Conservation (phyloP, 306 rosid species). For the Trifolium subterraneum region DNA sequence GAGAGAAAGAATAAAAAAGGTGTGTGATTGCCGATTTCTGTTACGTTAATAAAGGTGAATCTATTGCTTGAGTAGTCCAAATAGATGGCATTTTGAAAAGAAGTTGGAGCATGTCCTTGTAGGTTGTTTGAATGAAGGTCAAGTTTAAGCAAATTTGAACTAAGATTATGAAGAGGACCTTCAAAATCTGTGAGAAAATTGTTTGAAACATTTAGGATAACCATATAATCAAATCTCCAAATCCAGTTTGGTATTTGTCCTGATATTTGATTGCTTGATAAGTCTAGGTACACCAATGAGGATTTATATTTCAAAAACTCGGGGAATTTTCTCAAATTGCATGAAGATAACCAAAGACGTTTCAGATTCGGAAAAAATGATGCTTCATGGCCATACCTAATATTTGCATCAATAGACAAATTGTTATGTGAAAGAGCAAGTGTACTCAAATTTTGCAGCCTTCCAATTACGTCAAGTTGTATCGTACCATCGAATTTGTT, state of each 20-base stretch:
- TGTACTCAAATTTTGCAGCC: constrained; percentile 13
- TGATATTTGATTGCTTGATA: constrained; percentile 46
- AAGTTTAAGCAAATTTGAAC: background rate
- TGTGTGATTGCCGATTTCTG: background rate
- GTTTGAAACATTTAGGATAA: constrained; percentile 48
- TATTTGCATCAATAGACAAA: background rate
- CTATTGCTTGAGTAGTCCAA: constrained; percentile 49
- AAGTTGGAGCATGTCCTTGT: constrained; percentile 18
- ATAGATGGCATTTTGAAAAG: background rate
- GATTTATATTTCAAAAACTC: constrained; percentile 45
- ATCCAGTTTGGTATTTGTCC: constrained; percentile 62
- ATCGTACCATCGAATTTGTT: constrained; percentile 57
- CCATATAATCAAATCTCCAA: constrained; percentile 33
- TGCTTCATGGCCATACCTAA: background rate
- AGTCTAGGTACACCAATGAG: background rate
- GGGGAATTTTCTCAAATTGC: constrained; percentile 41
- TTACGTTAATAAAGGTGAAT: constrained; percentile 24
- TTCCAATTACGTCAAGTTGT: background rate
- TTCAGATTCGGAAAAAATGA: background rate
- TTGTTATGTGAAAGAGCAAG: constrained; percentile 56
- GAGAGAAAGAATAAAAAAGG: background rate
- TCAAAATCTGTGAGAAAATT: constrained; percentile 39
- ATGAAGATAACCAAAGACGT: background rate
- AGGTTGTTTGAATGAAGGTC: constrained; percentile 52
- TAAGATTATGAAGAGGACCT: constrained; percentile 3